Evolutionary conservation across 805 yeast species (phyloP), one percentile per base, ranked within the genome.

Genomic region (Candida coleopterorum): DNA sequence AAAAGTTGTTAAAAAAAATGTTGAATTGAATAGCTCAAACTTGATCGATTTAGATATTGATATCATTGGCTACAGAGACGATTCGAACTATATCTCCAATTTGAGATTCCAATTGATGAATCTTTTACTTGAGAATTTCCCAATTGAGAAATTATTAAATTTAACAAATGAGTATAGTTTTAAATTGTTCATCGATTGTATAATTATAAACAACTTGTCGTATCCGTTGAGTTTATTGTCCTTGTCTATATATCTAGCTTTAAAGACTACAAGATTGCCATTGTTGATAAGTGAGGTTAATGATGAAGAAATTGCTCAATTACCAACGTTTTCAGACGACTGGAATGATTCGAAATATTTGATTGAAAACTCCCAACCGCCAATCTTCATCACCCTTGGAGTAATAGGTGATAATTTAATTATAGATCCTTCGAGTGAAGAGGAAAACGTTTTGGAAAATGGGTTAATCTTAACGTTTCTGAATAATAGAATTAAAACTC

Each of bases 281-380:
- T 67, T 77, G 31, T 61, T 87, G 37, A 65, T 77, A 2, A 83
- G 94, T 11, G 75, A 79, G 22, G 77, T 78, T 22, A 79, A 85
- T 50, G 83, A 78, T 46, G 79, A 75, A 38, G 79, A 79, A 41
- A 75, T 86, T 15, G 95, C 83, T 53, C 96, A 89, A 56, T 81
- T 85, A 44, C 97, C 97, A 1, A 82, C 86, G 0, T 89, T 90
- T 50, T 79, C 89, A 27, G 97, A 89, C 50, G 95, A 87, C 47
- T 90, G 84, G 89, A 81, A 68, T 50, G 66, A 63, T 42, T 76
- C 81, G 18, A 68, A 46, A 38, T 58, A 64, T 3, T 49, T 58
- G 17, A 43, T 47, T 24, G 41, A 38, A 15, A 22, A 17, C 11
- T 16, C 27, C 4, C 70, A 74, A 30, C 90, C 94, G 0, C 95